Evolutionary conservation across 208 protist genomes (phyloP), one percentile per base, ranked within the genome.

Genomic region (Crithidia fasciculata): DNA sequence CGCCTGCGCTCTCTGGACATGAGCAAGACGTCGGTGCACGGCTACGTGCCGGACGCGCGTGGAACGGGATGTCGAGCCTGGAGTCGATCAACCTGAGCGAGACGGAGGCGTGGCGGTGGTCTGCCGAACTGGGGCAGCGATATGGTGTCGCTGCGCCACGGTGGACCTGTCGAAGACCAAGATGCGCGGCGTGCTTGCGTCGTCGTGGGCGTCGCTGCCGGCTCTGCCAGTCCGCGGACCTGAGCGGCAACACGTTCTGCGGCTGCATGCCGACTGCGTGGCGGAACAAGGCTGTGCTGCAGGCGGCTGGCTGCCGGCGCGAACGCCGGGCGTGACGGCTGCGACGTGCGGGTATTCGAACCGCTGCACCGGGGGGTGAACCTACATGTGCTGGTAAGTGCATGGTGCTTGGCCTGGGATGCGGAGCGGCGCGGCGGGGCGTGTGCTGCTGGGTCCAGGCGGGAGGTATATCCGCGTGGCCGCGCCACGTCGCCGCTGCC

Each of bases 1-100:
- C 49, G 64, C 54, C 65, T 78, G 60, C 65, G 73, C 50, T 37
- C 39, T 57, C 73, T 78, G 45, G n/a, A 78, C 53, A 68, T 78
- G 49, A 72, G 73, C 57, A 15, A 63, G 64, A 72, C 73, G n/a
- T 41, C 52, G 5, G 47, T 68, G 65, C 67, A 15, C 49, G 63
- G 57, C 40, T 54, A 65, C 60, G n/a, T 78, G n/a, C 65, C 65
- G 36, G 62, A n/a, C n/a, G 58, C 59, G 49, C 37, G 50, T 80
- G 74, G 74, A 66, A 56, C 59, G 65, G 50, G 50, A 80, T 80
- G 74, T 6, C 12, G 45, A 54, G 57, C 16, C 58, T 78, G 40
- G 39, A 67, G 65, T 59, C 58, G 53, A 5, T 78, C 15, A 44
- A 72, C 41, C 57, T 77, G 15, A 55, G 16, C 72, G 19, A 60